phyloP scores from a whole-genome alignment of 169 alveolate genomes.

The Plasmodium yoelii region DNA sequence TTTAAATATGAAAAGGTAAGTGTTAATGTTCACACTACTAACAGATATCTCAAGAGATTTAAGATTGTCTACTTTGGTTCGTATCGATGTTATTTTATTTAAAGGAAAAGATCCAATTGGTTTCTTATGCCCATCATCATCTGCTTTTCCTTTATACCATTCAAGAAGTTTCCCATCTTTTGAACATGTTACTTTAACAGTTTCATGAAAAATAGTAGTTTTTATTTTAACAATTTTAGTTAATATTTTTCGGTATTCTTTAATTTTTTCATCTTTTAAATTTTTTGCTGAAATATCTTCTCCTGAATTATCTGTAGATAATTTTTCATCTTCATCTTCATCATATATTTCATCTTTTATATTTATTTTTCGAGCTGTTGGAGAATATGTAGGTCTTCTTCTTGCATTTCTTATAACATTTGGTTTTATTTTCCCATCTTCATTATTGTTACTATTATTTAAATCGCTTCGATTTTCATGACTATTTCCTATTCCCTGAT shows the following conservation, averaged over 20 bases:
- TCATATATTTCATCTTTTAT: constrained; percentile 41
- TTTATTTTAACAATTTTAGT: constrained; percentile 82
- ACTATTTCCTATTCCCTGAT: not conserved
- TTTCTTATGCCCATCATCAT: constrained; percentile 78
- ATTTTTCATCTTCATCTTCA: constrained; percentile 33
- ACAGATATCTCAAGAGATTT: constrained; percentile 81
- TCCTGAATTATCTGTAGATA: constrained; percentile 60
- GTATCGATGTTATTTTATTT: constrained; percentile 79
- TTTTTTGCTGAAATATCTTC: constrained; percentile 80
- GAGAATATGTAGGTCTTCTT: constrained; percentile 68
- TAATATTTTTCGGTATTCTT: constrained; percentile 79
- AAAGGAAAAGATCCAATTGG: constrained; percentile 78
- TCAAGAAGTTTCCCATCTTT: constrained; percentile 83
- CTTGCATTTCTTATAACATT: constrained; percentile 55
- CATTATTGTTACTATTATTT: constrained; percentile 14
- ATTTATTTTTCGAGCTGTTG: constrained; percentile 54
- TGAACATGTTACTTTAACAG: constrained; percentile 82
- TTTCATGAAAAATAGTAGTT: constrained; percentile 82
- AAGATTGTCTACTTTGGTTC: constrained; percentile 82
- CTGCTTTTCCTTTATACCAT: constrained; percentile 82
- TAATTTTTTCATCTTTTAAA: constrained; percentile 77
- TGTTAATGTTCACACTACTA: constrained; percentile 75
- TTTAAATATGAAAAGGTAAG: constrained; percentile 81
- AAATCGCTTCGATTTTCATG: not conserved
- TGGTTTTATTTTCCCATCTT: constrained; percentile 2